Evolutionary conservation across 805 yeast species (phyloP), one percentile per base, ranked within the genome.

Genomic region (Groenewaldozyma salmanticensis): DNA sequence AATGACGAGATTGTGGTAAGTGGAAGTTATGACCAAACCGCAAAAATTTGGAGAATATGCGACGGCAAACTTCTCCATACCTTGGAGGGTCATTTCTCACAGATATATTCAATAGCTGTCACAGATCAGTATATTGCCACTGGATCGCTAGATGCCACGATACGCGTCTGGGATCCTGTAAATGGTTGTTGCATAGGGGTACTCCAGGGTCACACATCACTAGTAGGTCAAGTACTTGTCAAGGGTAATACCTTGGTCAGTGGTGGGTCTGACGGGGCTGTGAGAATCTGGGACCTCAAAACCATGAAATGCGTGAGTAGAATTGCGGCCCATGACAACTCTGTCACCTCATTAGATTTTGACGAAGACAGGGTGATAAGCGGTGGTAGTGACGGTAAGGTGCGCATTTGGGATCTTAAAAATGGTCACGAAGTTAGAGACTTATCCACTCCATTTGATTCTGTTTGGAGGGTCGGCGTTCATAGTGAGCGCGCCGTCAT

Each of bases 101-200:
- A 86, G 44, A 95, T 92, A 13, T 74, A 84, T 43, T 95, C 96
- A 11, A 87, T 90, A 32, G 88, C 96, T 2, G 95, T 95, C 42
- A 92, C 86, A 60, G 96, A 95, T 15, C 75, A 75, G 54, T 70
- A 76, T 47, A 81, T 90, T 56, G 96, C 95, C 29, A 95, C 96
- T 9, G 97, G 97, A 34, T 87, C 96, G 7, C 73, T 92, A 52
- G 98, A 92, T 66, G 76, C 95, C 60, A 81, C 95, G 13, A 95
- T 92, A 38, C 72, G 96, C 49, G 87, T 90, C 34, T 90, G 97
- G 97, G 94, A 86, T 64, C 79, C 94, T 2, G 73, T 79, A 29
- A 81, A 94, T 16, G 97, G 97, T 54, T 74, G 74, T 48, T 81
- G 94, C 60, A 57, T 84, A 11, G 75, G 78, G 37, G 74, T 80